Evolutionary conservation across 768 basidiomycete species (phyloP).

Genomic region (Panus rudis): DNA sequence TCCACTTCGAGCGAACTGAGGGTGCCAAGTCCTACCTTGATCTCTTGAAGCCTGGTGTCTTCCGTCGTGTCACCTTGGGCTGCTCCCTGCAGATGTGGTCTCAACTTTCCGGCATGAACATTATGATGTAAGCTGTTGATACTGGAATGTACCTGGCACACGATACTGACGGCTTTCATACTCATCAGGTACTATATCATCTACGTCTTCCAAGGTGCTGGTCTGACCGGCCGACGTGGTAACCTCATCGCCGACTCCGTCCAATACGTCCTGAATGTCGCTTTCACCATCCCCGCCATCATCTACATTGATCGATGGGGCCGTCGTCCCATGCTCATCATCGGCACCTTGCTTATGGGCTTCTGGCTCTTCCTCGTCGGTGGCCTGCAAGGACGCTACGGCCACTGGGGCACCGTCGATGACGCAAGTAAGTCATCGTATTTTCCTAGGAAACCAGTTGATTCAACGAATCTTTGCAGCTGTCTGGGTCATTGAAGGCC

Average conservation of each 20-base stretch:
- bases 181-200: conserved; percentile 45
- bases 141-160: too few relatives aligned
- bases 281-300: conserved; percentile 39
- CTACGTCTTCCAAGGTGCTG: conserved; percentile 73
- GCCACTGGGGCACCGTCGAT: conserved; percentile 50
- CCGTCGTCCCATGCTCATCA: conserved; percentile 66
- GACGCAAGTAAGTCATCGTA: conserved; percentile 21
- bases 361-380: conserved; percentile 76
- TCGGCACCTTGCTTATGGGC: conserved; percentile 61
- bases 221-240: conserved; percentile 64
- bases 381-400: conserved; percentile 62
- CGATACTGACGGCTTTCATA: neutral
- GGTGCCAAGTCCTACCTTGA: conserved; percentile 68
- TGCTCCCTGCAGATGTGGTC: conserved; percentile 75
- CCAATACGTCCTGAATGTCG: conserved; percentile 41
- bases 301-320: conserved; percentile 75
- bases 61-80: conserved; percentile 67
- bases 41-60: conserved; percentile 56
- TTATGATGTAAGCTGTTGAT: conserved; percentile 58
- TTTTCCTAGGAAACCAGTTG: too few relatives aligned
- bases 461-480: too few relatives aligned
- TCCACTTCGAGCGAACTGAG: conserved; percentile 55
- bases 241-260: conserved; percentile 73
- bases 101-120: conserved; percentile 71
- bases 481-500: conserved; percentile 56